phyloP scores from a whole-genome alignment of 371 early-diverging fungal species.

The Haplosporangium sp. region DNA sequence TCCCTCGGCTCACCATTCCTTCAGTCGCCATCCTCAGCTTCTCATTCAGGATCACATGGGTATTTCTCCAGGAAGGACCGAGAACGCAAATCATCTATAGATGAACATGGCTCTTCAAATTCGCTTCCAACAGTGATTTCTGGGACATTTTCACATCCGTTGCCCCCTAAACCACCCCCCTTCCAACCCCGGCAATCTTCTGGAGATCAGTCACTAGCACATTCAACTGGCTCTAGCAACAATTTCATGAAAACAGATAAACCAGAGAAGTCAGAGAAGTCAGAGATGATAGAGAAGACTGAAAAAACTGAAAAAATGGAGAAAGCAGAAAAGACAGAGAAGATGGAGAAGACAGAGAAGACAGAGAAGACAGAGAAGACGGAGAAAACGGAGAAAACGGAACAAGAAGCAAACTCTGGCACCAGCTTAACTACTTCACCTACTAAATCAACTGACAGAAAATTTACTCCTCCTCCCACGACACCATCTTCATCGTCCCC shows the following conservation, averaged over 20 bases:
- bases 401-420: constrained; percentile 13
- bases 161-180: constrained; percentile 49
- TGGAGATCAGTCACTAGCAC: constrained; percentile 22
- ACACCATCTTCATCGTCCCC: constrained; percentile 4
- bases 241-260: background rate
- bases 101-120: constrained; percentile 23
- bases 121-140: background rate
- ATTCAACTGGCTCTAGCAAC: constrained; percentile 5
- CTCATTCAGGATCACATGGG: constrained; percentile 35
- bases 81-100: constrained; percentile 37
- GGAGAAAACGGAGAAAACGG: background rate
- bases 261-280: too few relatives aligned
- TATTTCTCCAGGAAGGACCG: constrained; percentile 48
- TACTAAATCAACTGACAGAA: constrained; percentile 7
- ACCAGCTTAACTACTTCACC: constrained; percentile 4
- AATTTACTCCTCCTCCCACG: constrained; percentile 16
- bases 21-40: constrained; percentile 45
- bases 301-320: too few relatives aligned
- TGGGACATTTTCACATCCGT: constrained; percentile 37
- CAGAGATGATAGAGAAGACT: too few relatives aligned
- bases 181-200: constrained; percentile 38
- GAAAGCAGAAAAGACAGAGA: too few relatives aligned
- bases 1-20: constrained; percentile 34
- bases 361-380: too few relatives aligned
- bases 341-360: too few relatives aligned